Evolutionary conservation across 176 grass and related monocot species (phyloP).

Genomic region (Microstegium vimineum): DNA sequence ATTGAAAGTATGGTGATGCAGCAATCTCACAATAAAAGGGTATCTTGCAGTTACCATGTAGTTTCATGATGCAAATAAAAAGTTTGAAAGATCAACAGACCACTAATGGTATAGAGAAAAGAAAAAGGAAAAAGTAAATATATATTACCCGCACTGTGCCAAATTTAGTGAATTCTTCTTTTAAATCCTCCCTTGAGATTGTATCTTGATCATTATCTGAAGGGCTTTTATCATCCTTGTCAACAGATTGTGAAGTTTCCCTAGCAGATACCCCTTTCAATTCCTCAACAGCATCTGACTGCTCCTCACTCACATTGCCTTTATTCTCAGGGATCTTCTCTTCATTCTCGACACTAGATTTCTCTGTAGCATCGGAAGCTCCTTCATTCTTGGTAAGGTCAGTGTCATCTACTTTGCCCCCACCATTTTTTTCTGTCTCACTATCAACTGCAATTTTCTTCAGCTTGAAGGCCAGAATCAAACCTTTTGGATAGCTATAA

Average conservation of each 20-base stretch:
- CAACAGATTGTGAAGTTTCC: slow-evolving; percentile 13
- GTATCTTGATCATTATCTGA: slow-evolving; percentile 20
- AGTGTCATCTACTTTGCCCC: slow-evolving; percentile 32
- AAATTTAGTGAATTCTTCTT: slow-evolving; percentile 70
- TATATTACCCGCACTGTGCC: slow-evolving; percentile 81
- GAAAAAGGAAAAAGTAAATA: neutral
- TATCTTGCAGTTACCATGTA: neutral
- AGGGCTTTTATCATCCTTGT: slow-evolving; percentile 24
- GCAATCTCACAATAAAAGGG: neutral
- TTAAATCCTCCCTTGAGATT: slow-evolving; percentile 78
- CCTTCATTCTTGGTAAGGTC: slow-evolving; percentile 25
- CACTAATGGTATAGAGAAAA: neutral
- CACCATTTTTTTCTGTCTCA: slow-evolving; percentile 32
- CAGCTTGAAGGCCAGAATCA: slow-evolving; percentile 84
- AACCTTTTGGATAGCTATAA: slow-evolving; percentile 79
- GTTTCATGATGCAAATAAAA: slow-evolving; percentile 2
- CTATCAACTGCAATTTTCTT: slow-evolving; percentile 49
- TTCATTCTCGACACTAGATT: slow-evolving; percentile 23
- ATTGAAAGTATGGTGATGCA: neutral
- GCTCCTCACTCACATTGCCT: slow-evolving; percentile 18
- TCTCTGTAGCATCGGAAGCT: slow-evolving; percentile 14
- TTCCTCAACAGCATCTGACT: slow-evolving; percentile 30
- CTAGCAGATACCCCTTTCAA: slow-evolving; percentile 16
- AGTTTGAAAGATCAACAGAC: neutral
- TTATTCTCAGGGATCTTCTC: slow-evolving; percentile 30